phyloP scores from a whole-genome alignment of 129 eudicot species.

The Arctium minus region DNA sequence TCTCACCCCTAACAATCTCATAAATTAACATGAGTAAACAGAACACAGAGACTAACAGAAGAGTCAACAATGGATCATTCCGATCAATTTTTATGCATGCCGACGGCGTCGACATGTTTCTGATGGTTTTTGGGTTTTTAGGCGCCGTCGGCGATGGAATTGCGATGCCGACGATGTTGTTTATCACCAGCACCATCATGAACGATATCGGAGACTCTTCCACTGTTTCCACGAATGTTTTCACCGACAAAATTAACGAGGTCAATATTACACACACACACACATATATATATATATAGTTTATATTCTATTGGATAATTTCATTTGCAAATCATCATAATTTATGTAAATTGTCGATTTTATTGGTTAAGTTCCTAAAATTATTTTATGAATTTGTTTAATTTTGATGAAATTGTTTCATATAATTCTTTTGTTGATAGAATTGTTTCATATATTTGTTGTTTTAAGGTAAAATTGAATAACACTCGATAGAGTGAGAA shows the following conservation, averaged over 20 bases:
- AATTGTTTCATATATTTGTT: too few species aligned
- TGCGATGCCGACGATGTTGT: conserved; percentile 27
- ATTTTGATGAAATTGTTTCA: too few species aligned
- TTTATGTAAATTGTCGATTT: too few species aligned
- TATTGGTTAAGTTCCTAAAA: too few species aligned
- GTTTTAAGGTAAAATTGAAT: too few species aligned
- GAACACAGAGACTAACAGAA: conserved; percentile 1
- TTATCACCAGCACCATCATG: conserved; percentile 32
- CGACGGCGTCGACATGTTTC: conserved; percentile 30
- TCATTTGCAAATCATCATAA: too few species aligned
- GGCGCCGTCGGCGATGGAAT: conserved; percentile 51
- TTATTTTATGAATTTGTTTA: too few species aligned
- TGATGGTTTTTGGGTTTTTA: conserved; percentile 44
- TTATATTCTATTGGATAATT: too few species aligned
- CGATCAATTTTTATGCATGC: conserved; percentile 53
- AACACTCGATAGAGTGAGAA: too few species aligned
- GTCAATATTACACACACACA: conserved; percentile 5
- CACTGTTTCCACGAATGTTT: background rate
- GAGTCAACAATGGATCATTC: conserved; percentile 23
- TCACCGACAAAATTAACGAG: conserved; percentile 27
- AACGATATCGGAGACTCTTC: conserved; percentile 36
- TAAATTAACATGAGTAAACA: conserved; percentile 4
- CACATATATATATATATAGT: background rate
- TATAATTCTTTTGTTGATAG: too few species aligned
- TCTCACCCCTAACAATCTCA: background rate